Evolutionary conservation across 768 basidiomycete genomes (phyloP).

Genomic region (Russula brevipes): DNA sequence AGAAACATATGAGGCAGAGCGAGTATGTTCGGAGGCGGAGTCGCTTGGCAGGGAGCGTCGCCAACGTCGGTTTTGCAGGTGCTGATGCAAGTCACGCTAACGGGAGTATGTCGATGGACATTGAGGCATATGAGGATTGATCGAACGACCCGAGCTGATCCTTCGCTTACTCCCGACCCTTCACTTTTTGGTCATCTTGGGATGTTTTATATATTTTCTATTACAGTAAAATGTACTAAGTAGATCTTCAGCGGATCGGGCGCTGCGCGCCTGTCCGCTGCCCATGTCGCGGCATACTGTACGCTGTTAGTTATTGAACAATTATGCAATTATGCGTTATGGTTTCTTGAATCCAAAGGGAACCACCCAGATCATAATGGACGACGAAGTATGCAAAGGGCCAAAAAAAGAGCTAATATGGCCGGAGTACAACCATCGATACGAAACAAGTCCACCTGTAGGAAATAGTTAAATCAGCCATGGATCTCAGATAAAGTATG

Average conservation of each 20-base stretch:
- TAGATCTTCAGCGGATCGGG: slow-evolving; percentile 3
- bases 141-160: neutral
- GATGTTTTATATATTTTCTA: slow-evolving; percentile 6
- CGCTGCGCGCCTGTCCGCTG: neutral
- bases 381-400: neutral
- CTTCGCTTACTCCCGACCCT: neutral
- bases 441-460: neutral
- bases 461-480: too few species aligned
- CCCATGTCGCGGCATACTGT: slow-evolving; percentile 7
- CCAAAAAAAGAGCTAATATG: too few species aligned
- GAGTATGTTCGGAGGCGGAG: slow-evolving; percentile 62
- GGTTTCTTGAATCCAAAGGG: too few species aligned
- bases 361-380: too few species aligned
- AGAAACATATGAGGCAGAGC: slow-evolving; percentile 71
- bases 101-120: slow-evolving; percentile 23
- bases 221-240: slow-evolving; percentile 11
- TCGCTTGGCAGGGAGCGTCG: slow-evolving; percentile 28
- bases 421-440: neutral
- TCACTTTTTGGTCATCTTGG: neutral
- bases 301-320: slow-evolving; percentile 5
- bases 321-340: neutral
- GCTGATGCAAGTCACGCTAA: neutral
- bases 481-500: neutral
- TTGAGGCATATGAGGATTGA: slow-evolving; percentile 23
- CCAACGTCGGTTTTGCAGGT: slow-evolving; percentile 1